Evolutionary conservation across 345 rosid species (phyloP), one percentile per base, ranked within the genome.

Genomic region (Gossypium rotundifolium): DNA sequence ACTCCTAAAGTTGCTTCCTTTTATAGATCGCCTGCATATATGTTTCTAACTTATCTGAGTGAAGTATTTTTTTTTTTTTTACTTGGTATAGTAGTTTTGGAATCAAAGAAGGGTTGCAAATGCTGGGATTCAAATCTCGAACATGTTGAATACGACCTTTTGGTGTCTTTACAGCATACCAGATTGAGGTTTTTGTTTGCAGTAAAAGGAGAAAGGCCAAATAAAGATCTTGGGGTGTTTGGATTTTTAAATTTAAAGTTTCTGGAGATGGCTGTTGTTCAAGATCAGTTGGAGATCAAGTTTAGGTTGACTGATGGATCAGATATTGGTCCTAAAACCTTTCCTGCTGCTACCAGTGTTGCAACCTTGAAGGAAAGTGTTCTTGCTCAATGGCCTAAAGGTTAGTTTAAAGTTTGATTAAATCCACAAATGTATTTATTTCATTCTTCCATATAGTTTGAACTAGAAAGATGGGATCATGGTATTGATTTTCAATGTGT

Each of bases 311-410:
- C 83, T 3, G 99, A 95, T 77, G 98, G 97, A 76, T 87, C 98
- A 0, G 99, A 95, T 87, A 95, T 95, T 9, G 99, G 99, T 65
- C 99, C 99, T 70, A 90, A 81, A 84, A 72, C 87, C 74, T 95
- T 89, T 84, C 89, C 98, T 64, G 87, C 88, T 78, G 96, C 97
- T 74, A 87, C 99, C 14, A 91, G 97, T 75, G 89, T 95, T 70
- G 84, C 92, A 10, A 87, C 93, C 27, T 85, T 95, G 91, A 95
- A 95, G 84, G 99, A 95, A 80, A 90, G 85, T 80, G 73, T 95
- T 73, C 90, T 95, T 65, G 88, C 99, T 82, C 91, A 93, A 53
- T 95, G 98, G 99, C 99, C 99, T 38, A 90, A 85, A 91, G 98
- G 99, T 95, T 23, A 74, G 82, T 77, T 60, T 12, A 33, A n/a